Percentiles rank a stretch among this genome's conserved stretches.
These are phyloP conservation scores for Whalleya microplaca DNA, from an alignment of 2,329 filamentous ascomycete genomes.

Conservation along the genomic window DNA sequence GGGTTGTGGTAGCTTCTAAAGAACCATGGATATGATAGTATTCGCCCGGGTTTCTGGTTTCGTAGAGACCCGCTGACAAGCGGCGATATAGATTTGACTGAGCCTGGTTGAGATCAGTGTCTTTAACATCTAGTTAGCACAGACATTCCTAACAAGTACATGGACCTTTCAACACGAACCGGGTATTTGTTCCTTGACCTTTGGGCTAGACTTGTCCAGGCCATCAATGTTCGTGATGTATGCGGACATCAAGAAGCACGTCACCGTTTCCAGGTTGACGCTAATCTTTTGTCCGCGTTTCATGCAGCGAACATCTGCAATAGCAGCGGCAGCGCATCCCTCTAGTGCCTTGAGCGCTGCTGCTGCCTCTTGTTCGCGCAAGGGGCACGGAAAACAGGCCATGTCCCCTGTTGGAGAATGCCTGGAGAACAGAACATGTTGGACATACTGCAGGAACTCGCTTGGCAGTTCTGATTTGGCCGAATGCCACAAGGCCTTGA, in stretches of 20 bases:
- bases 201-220: slow-evolving; percentile 50
- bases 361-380: slow-evolving; percentile 45
- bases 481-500: slow-evolving; percentile 32
- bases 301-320: slow-evolving; percentile 59
- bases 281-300: slow-evolving; percentile 45
- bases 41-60: slow-evolving; percentile 65
- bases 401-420: slow-evolving; percentile 34
- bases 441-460: slow-evolving; percentile 33
- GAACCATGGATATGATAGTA: slow-evolving; percentile 80
- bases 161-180: slow-evolving; percentile 39
- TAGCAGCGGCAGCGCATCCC: slow-evolving; percentile 60
- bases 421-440: slow-evolving; percentile 37
- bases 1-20: slow-evolving; percentile 69
- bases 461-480: slow-evolving; percentile 38
- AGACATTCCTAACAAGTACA: slow-evolving; percentile 31
- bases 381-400: slow-evolving; percentile 45
- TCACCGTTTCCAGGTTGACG: slow-evolving; percentile 57
- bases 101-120: slow-evolving; percentile 72
- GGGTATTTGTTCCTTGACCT: slow-evolving; percentile 48
- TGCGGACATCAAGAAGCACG: slow-evolving; percentile 61
- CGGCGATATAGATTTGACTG: slow-evolving; percentile 74
- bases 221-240: slow-evolving; percentile 60
- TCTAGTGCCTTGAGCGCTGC: slow-evolving; percentile 62
- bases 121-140: slow-evolving; percentile 43
- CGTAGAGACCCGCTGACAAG: slow-evolving; percentile 73